Base-by-base conservation (phyloP, 2,329 filamentous ascomycete species). In the Sarocladium oryzae region DNA sequence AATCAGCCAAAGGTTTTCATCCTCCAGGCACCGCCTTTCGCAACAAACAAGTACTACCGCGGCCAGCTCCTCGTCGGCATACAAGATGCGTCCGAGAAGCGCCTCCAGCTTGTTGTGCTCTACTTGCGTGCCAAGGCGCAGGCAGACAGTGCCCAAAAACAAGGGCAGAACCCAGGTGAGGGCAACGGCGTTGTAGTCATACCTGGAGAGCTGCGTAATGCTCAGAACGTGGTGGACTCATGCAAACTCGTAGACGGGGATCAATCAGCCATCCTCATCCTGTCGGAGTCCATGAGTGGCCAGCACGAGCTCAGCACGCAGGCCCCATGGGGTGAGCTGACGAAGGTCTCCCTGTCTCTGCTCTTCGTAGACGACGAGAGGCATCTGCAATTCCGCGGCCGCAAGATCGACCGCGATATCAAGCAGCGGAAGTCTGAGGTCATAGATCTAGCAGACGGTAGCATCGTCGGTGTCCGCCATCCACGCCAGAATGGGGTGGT, bases 321-420 rank as follows among this genome's bases (percentile, higher is more conserved):
- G 64, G 85, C 85, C 5, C 86, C 86, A 1, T 91, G 87, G 87
- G 84, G 84, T 52, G 77, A 78, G 50, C 73, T 86, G 11, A 81
- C 83, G n/a, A 82, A 81, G 38, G 69, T 90, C n/a, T 71, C 76
- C 0, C 67, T 89, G 2, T 84, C 86, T 2, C 58, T 75, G 24
- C 69, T 89, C 18, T 75, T 76, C 53, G 64, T 82, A 20, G 76
- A 83, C 52, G 81, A 86, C 56, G 71, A 77, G 23, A 76, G 79
- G 58, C 79, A 75, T 52, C 69, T 87, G 33, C 79, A 81, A 50
- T 80, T 79, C 54, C 67, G 72, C 45, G 74, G 76, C 16, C 75
- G 76, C 38, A 69, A 69, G 51, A 65, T 75, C 16, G 75, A 77
- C 51, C 74, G 78, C 35, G 81, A 86, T 57, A 60, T 73, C 11